These are phyloP conservation scores for Aspergillus sp. DNA, from an alignment of 2,329 filamentous ascomycete species.

Conservation along the genomic window DNA sequence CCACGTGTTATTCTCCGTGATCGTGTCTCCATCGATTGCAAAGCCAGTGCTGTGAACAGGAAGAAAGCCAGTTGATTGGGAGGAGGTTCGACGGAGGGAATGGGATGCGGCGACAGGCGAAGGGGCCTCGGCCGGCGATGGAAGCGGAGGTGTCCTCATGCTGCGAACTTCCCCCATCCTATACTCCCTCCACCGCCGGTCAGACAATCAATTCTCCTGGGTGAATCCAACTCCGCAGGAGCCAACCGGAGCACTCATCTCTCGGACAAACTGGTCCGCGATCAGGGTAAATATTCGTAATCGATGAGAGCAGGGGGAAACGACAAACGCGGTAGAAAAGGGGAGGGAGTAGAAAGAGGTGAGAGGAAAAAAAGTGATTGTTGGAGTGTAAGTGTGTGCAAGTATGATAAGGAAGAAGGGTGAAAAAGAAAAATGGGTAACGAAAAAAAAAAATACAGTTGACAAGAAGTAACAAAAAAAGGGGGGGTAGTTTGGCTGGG, in stretches of 20 bases:
- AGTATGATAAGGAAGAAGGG: neutral
- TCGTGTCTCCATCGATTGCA: slow-evolving; percentile 17
- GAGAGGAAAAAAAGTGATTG: neutral
- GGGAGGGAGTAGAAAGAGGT: neutral
- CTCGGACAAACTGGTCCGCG: slow-evolving; percentile 33
- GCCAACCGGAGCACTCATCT: slow-evolving; percentile 35
- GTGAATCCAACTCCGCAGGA: slow-evolving; percentile 34
- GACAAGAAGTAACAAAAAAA: slow-evolving; percentile 9
- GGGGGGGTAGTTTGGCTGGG: slow-evolving; percentile 8
- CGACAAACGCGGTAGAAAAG: neutral
- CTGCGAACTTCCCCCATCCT: slow-evolving; percentile 40
- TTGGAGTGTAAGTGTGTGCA: slow-evolving; percentile 5
- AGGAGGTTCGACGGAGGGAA: slow-evolving; percentile 28
- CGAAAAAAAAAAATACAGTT: neutral
- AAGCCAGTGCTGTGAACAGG: slow-evolving; percentile 21
- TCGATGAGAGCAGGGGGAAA: neutral
- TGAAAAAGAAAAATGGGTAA: neutral
- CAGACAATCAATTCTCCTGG: slow-evolving; percentile 36
- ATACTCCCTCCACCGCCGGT: slow-evolving; percentile 34
- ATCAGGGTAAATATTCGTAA: slow-evolving; percentile 8
- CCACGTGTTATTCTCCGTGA: slow-evolving; percentile 15
- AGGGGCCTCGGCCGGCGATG: slow-evolving; percentile 42
- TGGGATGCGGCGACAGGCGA: slow-evolving; percentile 32
- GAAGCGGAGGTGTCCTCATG: slow-evolving; percentile 43
- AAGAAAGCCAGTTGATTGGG: slow-evolving; percentile 26